Evolutionary conservation across 306 rosid species (phyloP).

Genomic region (Begonia fuchsioides): DNA sequence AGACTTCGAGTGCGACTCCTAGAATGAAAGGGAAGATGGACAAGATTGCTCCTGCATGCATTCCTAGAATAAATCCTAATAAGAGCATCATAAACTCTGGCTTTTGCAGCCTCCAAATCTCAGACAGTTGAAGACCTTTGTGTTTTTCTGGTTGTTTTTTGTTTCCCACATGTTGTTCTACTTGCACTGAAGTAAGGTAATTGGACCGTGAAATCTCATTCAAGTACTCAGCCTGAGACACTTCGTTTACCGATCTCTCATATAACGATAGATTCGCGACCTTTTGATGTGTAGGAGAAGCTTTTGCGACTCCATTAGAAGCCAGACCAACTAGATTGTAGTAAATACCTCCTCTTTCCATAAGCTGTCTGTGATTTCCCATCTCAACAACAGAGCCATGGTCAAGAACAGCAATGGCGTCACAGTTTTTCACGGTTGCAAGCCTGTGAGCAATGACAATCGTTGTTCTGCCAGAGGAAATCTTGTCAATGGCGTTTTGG

Average conservation of each 20-base stretch:
- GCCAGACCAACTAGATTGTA: slow-evolving; percentile 69
- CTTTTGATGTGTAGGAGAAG: slow-evolving; percentile 11
- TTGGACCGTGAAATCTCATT: too few relatives aligned
- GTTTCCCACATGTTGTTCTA: slow-evolving; percentile 17
- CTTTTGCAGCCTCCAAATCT: slow-evolving; percentile 57
- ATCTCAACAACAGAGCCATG: slow-evolving; percentile 56
- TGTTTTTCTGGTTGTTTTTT: slow-evolving; percentile 17
- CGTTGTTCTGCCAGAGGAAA: slow-evolving; percentile 59
- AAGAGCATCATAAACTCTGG: slow-evolving; percentile 43
- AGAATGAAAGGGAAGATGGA: slow-evolving; percentile 58
- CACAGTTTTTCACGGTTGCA: slow-evolving; percentile 57
- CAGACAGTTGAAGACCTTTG: slow-evolving; percentile 27
- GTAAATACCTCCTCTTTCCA: slow-evolving; percentile 54
- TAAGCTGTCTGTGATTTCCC: slow-evolving; percentile 64
- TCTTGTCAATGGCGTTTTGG: slow-evolving; percentile 73
- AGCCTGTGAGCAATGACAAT: slow-evolving; percentile 80
- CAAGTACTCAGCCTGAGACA: slow-evolving; percentile 9
- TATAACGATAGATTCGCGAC: slow-evolving; percentile 15
- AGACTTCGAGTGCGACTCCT: slow-evolving; percentile 48
- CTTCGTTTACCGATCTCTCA: slow-evolving; percentile 25
- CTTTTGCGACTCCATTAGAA: slow-evolving; percentile 32
- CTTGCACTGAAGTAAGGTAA: slow-evolving; percentile 10
- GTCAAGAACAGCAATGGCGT: slow-evolving; percentile 67
- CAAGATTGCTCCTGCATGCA: slow-evolving; percentile 68
- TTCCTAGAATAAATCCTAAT: slow-evolving; percentile 50